Conservation (phyloP, 2,329 filamentous ascomycete genomes). For the Penicillium paneum region DNA sequence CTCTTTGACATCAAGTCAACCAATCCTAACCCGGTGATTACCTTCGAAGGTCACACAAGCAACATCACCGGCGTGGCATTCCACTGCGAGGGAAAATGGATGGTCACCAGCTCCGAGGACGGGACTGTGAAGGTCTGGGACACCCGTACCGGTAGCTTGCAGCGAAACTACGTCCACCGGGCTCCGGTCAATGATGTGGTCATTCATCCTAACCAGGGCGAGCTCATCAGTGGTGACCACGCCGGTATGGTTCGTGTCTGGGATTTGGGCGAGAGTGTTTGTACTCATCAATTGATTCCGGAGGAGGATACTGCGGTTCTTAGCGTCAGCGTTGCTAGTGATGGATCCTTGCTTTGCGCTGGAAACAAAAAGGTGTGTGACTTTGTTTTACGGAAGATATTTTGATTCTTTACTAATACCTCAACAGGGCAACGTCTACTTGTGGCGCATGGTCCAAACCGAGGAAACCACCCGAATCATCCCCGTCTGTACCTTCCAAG, state of each 20-base stretch:
- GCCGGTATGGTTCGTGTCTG: slow-evolving; percentile 90
- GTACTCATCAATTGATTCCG: slow-evolving; percentile 91
- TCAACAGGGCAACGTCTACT: slow-evolving; percentile 84
- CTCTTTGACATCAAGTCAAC: slow-evolving; percentile 98
- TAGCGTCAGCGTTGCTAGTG: slow-evolving; percentile 92
- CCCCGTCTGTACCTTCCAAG: slow-evolving; percentile 82
- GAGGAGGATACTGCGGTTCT: slow-evolving; percentile 93
- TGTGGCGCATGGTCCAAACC: slow-evolving; percentile 88
- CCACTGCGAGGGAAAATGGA: slow-evolving; percentile 99
- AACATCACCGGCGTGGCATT: slow-evolving; percentile 97
- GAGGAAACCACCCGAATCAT: slow-evolving; percentile 79
- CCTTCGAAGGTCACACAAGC: slow-evolving; percentile 91
- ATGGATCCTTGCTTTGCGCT: slow-evolving; percentile 87
- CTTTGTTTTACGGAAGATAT: background rate
- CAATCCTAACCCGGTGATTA: slow-evolving; percentile 90
- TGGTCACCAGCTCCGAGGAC: slow-evolving; percentile 97
- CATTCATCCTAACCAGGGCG: slow-evolving; percentile 98
- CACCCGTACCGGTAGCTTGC: slow-evolving; percentile 77
- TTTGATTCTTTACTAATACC: slow-evolving; percentile 1
- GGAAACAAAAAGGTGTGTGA: slow-evolving; percentile 75
- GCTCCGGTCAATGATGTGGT: slow-evolving; percentile 94
- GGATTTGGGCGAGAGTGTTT: slow-evolving; percentile 96
- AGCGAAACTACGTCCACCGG: slow-evolving; percentile 89
- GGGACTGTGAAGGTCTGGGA: slow-evolving; percentile 98
- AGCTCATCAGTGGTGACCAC: slow-evolving; percentile 94